Evolutionary conservation across 106 monocot species (phyloP).

Genomic region (Apostasia ramifera): DNA sequence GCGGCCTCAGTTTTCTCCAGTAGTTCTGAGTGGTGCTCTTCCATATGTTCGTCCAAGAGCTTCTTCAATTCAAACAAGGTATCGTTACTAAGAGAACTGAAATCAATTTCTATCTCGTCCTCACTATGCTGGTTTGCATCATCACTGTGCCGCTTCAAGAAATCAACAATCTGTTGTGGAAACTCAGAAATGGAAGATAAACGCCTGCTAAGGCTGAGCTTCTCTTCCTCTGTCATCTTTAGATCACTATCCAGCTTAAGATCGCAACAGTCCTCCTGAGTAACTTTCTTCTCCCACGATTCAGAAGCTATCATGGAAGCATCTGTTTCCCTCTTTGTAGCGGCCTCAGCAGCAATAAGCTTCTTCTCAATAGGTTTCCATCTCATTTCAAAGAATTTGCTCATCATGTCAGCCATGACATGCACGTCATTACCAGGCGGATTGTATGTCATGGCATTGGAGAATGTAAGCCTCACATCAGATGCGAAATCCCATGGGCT

Average conservation of each 20-base stretch:
- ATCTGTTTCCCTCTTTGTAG: conserved; percentile 17
- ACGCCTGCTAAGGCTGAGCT: conserved; percentile 24
- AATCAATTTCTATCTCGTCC: conserved; percentile 85
- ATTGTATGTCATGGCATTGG: conserved; percentile 92
- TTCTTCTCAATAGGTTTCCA: conserved; percentile 94
- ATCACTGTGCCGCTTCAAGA: conserved; percentile 38
- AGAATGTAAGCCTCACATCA: conserved; percentile 91
- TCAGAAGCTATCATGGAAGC: conserved; percentile 8
- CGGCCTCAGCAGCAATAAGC: conserved; percentile 25
- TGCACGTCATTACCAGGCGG: conserved; percentile 75
- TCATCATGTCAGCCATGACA: conserved; percentile 69
- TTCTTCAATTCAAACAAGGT: conserved; percentile 51
- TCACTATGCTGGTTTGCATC: conserved; percentile 28
- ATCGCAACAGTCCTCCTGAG: conserved; percentile 7
- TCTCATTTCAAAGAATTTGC: conserved; percentile 75
- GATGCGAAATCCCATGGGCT: conserved; percentile 59
- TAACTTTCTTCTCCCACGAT: conserved; percentile 49
- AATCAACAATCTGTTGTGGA: conserved; percentile 66
- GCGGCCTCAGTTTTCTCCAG: conserved; percentile 42
- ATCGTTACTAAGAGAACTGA: conserved; percentile 56
- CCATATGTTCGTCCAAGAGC: conserved; percentile 55
- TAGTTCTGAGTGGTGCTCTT: conserved; percentile 18
- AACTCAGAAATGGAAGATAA: conserved; percentile 50
- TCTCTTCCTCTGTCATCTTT: conserved; percentile 61
- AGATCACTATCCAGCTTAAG: conserved; percentile 26